Percentiles rank a stretch among this genome's conserved stretches.
Evolutionary conservation across 257 asterid species (phyloP).

Genomic region (Solanum arcanum): DNA sequence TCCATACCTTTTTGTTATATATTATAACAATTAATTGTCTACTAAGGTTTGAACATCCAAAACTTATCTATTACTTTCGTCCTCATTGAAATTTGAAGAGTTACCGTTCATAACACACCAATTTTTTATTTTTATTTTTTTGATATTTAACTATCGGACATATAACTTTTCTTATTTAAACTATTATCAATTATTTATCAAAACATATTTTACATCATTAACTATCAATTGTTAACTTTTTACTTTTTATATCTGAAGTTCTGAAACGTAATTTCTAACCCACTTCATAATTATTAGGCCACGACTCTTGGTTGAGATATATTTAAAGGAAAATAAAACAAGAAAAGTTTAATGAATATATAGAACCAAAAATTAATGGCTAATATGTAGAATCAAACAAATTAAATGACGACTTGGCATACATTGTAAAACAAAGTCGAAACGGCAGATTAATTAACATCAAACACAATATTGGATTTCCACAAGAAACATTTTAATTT

Average conservation of each 20-base stretch:
- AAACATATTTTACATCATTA: too few relatives aligned
- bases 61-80: background rate
- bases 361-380: background rate
- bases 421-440: background rate
- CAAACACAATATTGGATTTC: background rate
- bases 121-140: fast-evolving
- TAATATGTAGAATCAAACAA: background rate
- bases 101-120: too few relatives aligned
- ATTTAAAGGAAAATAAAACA: background rate
- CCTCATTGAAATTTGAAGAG: background rate
- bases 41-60: background rate
- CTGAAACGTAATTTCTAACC: too few relatives aligned
- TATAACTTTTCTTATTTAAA: too few relatives aligned
- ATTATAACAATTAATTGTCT: background rate
- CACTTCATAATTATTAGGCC: too few relatives aligned
- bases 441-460: background rate
- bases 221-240: too few relatives aligned
- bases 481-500: background rate
- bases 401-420: background rate
- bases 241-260: too few relatives aligned
- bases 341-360: background rate
- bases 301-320: background rate
- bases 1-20: too few relatives aligned
- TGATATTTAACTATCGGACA: fast-evolving
- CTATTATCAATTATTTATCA: too few relatives aligned